Evolutionary conservation across 306 rosid species (phyloP).

Genomic region (Bauhinia variegata): DNA sequence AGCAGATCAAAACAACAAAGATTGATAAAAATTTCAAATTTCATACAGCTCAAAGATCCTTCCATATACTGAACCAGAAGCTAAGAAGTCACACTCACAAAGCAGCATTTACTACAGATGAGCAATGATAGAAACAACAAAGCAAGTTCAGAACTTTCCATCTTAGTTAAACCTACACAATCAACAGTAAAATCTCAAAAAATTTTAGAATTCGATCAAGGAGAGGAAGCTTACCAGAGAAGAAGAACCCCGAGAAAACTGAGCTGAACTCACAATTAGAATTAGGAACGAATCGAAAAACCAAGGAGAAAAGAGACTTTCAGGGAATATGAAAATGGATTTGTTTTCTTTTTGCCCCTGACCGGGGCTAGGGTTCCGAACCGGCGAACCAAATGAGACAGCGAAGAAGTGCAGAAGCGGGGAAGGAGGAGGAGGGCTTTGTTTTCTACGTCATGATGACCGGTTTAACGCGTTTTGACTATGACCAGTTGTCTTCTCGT

Average conservation of each 20-base stretch:
- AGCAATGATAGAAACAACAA: background rate
- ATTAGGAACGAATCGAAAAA: constrained; percentile 13
- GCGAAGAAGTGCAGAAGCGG: background rate
- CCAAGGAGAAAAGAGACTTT: background rate
- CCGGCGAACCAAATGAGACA: background rate
- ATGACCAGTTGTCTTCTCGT: constrained; percentile 20
- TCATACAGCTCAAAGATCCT: constrained; percentile 1
- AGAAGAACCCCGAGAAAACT: background rate
- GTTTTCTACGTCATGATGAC: constrained; percentile 37
- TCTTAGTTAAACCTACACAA: constrained; percentile 20
- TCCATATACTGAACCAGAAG: background rate
- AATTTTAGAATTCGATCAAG: background rate
- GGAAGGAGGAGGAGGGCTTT: background rate
- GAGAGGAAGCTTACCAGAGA: constrained; percentile 43
- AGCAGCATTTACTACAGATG: background rate
- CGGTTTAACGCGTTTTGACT: constrained; percentile 28
- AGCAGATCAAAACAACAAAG: constrained; percentile 17
- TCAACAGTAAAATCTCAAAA: background rate
- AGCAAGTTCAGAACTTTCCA: background rate
- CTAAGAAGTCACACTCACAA: background rate
- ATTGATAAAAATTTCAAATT: constrained; percentile 30
- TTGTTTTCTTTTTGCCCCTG: constrained; percentile 42
- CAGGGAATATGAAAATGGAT: background rate
- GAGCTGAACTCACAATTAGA: constrained; percentile 28
- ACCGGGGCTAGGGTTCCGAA: background rate